phyloP scores from a whole-genome alignment of 768 basidiomycete species.

The Phylloporus sp. region DNA sequence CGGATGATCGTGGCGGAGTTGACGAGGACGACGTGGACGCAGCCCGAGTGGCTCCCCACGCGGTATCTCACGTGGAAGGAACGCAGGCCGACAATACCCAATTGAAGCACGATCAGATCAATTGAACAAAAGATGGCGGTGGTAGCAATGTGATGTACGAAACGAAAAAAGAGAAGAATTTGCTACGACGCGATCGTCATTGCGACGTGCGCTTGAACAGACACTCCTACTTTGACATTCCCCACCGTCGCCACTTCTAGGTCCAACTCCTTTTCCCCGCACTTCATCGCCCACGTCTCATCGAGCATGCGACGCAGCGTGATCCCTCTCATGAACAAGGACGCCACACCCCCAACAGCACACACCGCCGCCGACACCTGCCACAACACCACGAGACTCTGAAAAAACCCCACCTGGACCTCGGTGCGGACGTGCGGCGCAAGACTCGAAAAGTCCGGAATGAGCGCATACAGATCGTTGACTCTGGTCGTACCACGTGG shows the following conservation, averaged over 20 bases:
- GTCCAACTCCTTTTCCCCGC: neutral
- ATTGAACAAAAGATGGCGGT: neutral
- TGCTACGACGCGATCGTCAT: neutral
- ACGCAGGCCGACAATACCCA: neutral
- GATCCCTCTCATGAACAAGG: conserved; percentile 17
- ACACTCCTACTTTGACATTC: too few species aligned
- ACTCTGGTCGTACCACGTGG: conserved; percentile 12
- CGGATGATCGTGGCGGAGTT: conserved; percentile 54
- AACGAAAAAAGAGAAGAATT: too few species aligned
- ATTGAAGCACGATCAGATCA: neutral
- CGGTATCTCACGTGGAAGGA: conserved; percentile 42
- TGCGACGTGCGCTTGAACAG: too few species aligned
- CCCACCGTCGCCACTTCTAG: neutral
- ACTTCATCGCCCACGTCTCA: conserved; percentile 5
- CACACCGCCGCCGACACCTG: conserved; percentile 37
- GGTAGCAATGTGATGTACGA: neutral
- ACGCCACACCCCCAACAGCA: conserved; percentile 11
- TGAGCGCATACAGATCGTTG: conserved; percentile 38
- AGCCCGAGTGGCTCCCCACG: conserved; percentile 61
- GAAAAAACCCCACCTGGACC: conserved; percentile 40
- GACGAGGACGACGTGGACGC: conserved; percentile 38
- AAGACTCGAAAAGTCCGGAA: conserved; percentile 38
- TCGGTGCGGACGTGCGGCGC: conserved; percentile 28
- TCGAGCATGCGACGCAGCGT: conserved; percentile 8
- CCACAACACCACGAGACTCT: conserved; percentile 40